These are phyloP conservation scores for Mycena albidolilacea DNA, from an alignment of 768 basidiomycete genomes.

Conservation along the genomic window DNA sequence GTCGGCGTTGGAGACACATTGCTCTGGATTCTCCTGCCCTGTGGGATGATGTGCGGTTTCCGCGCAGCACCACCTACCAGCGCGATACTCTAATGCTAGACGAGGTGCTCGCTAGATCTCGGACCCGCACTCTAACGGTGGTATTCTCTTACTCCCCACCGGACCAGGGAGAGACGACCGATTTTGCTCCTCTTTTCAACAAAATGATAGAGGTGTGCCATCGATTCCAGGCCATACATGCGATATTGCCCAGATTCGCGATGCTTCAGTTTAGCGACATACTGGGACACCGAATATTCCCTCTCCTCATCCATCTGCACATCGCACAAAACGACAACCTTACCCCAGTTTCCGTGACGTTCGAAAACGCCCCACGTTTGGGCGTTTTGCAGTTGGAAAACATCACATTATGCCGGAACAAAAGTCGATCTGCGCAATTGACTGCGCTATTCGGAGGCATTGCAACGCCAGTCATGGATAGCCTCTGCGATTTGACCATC, in stretches of 20 bases:
- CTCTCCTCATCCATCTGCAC: constrained; percentile 15
- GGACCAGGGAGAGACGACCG: not conserved
- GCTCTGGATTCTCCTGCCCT: constrained; percentile 23
- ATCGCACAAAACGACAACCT: constrained; percentile 21
- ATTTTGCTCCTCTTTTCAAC: constrained; percentile 15
- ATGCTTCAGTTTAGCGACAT: constrained; percentile 7
- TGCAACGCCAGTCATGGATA: constrained; percentile 6
- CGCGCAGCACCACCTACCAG: constrained; percentile 2
- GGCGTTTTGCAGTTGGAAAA: constrained; percentile 1
- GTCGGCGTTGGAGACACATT: constrained; percentile 15
- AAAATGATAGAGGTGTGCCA: constrained; percentile 18
- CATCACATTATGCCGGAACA: constrained; percentile 14
- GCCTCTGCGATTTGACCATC: constrained; percentile 12
- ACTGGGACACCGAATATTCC: constrained; percentile 7
- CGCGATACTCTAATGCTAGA: constrained; percentile 9
- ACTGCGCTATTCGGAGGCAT: constrained; percentile 4
- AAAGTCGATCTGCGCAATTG: constrained; percentile 5
- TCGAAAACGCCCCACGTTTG: constrained; percentile 14
- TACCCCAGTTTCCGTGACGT: not conserved
- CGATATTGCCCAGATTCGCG: constrained; percentile 11
- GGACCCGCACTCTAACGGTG: constrained; percentile 4
- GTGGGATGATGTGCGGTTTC: constrained; percentile 23
- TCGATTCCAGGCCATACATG: constrained; percentile 15
- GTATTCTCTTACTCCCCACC: constrained; percentile 12
- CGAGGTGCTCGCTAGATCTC: not conserved